A percentile compares a stretch with the other conserved stretches of the same genome.
Conservation (phyloP, 257 asterid genomes). For the Solanum tarijense region DNA sequence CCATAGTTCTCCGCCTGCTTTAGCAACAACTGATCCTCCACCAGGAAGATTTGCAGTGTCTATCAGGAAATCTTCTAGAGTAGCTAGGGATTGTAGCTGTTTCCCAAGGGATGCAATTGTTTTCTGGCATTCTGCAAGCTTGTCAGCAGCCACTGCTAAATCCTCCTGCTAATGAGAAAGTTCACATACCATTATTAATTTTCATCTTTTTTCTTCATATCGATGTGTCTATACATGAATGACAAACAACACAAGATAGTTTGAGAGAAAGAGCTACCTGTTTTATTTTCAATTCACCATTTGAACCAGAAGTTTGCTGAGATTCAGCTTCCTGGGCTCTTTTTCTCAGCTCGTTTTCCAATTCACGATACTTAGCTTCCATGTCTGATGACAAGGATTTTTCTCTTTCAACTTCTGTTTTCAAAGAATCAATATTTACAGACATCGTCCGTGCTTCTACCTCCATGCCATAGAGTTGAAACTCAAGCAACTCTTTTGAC, state of each 20-base stretch:
- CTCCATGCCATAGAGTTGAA: conserved; percentile 47
- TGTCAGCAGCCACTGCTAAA: conserved; percentile 62
- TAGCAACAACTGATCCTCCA: conserved; percentile 25
- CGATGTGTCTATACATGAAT: neutral
- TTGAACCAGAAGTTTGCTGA: conserved; percentile 28
- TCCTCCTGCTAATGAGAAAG: conserved; percentile 42
- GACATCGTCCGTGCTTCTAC: conserved; percentile 44
- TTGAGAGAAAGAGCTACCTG: conserved; percentile 29
- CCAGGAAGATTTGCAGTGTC: conserved; percentile 49
- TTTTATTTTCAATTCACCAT: conserved; percentile 36
- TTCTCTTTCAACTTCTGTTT: conserved; percentile 31
- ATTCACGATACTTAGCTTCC: conserved; percentile 31
- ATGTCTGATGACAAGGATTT: conserved; percentile 26
- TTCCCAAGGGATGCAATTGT: conserved; percentile 74
- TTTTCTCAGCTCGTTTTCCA: conserved; percentile 38
- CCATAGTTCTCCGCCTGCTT: conserved; percentile 17
- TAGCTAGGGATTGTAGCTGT: conserved; percentile 70
- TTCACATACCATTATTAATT: neutral
- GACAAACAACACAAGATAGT: neutral
- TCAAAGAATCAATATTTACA: conserved; percentile 29
- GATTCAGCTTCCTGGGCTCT: conserved; percentile 26
- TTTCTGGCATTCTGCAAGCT: conserved; percentile 80
- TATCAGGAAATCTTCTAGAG: conserved; percentile 67
- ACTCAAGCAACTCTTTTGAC: conserved; percentile 40
- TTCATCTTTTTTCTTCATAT: neutral